Evolutionary conservation across 2,329 filamentous ascomycete species (phyloP).

Genomic region (Neopestalotiopsis sp.): DNA sequence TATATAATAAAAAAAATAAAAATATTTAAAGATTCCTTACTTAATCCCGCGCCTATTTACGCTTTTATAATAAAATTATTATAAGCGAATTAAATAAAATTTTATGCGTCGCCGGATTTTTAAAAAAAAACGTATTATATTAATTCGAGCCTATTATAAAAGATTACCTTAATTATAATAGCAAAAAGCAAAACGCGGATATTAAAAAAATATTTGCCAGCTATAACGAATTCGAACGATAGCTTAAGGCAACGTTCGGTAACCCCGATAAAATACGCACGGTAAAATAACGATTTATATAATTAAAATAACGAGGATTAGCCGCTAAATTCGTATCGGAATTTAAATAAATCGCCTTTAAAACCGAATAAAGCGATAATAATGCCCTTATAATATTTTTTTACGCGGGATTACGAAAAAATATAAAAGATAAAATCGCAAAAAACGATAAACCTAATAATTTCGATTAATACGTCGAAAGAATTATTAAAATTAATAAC

Average conservation of each 20-base stretch:
- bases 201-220: background rate
- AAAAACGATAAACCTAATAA: background rate
- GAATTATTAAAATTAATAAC: conserved; percentile 3
- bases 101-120: background rate
- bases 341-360: conserved; percentile 1
- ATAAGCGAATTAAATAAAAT: background rate
- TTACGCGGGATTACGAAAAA: background rate
- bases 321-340: background rate
- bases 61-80: background rate
- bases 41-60: background rate
- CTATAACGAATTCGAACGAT: background rate
- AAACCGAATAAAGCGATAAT: background rate
- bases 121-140: background rate
- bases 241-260: background rate
- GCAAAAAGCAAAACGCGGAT: background rate
- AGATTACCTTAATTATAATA: background rate
- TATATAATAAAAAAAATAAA: no score
- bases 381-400: background rate
- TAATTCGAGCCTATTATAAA: conserved; percentile 2
- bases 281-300: background rate
- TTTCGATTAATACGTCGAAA: background rate
- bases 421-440: background rate
- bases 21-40: background rate
- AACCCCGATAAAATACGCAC: background rate
- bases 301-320: background rate